Base-by-base conservation (phyloP, 2,329 filamentous ascomycete genomes). In the Cryphonectria naterciae region DNA sequence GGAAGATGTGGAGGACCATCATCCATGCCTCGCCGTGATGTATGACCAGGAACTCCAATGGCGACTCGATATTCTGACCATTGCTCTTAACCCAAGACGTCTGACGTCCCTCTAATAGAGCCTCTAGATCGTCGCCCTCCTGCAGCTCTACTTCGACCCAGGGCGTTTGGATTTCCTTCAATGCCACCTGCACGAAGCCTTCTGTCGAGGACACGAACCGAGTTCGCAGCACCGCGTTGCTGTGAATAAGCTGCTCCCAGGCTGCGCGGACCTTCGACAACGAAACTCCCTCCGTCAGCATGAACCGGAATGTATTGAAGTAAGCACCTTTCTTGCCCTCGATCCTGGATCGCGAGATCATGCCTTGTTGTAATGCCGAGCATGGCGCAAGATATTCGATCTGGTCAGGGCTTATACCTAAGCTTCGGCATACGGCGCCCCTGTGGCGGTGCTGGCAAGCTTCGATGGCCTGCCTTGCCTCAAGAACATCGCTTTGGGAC, bases 301-400 rank as follows among this genome's bases (percentile, higher is more conserved):
- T 75, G 60, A 95, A 89, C 0, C 80, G 81, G 76, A 98, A 97
- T 0, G 85, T 84, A 70, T 94, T 94, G 79, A 95, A 97, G 77
- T 98, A 98, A 0, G 92, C 81, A 0, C 85, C 83, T 0, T 82
- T 78, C 0, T 85, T 80, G 25, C 83, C 88, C 13, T 88, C 77
- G 0, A 80, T 86, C 52, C 92, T 78, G 35, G 90, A 91, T 65
- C 90, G 87, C 7, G 92, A 91, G 65, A 97, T 89, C 83, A 98
- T 95, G 0, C 94, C 95, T 78, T 95, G 89, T 77, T 98, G 95
- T 0, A 97, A 82, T 0, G 94, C 88, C 0, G 95, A 97, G 77
- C 95, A 97, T 4, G 94, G 95, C 0, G 89, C 89, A 67, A 97
- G 88, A 70, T 88, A 88, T 76, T 96, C 92, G 13, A 97, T 86